phyloP scores from a whole-genome alignment of 164 flowering plant genomes.

The Cinnamomum chago region DNA sequence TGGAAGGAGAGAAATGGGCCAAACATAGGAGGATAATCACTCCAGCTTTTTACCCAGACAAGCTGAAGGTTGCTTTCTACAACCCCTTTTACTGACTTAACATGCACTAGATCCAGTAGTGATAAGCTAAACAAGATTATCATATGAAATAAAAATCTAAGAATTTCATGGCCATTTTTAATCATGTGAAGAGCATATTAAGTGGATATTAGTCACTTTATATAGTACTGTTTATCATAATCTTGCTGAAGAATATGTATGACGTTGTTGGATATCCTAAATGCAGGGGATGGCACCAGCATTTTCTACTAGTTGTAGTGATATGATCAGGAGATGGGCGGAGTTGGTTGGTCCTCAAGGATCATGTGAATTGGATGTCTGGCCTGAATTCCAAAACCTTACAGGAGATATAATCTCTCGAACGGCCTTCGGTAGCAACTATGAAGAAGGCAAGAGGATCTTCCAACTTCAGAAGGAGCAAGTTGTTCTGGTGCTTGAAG shows the following conservation, averaged over 20 bases:
- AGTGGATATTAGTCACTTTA: too few relatives aligned
- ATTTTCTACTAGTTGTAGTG: slow-evolving; percentile 13
- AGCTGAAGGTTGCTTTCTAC: slow-evolving; percentile 19
- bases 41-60: slow-evolving; percentile 14
- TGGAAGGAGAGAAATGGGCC: slow-evolving; percentile 16
- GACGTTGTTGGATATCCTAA: neutral
- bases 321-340: slow-evolving; percentile 20
- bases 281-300: slow-evolving; percentile 25
- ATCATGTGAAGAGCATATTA: too few relatives aligned
- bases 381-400: slow-evolving; percentile 16
- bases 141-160: neutral
- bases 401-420: slow-evolving; percentile 18
- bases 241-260: neutral
- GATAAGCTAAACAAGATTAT: neutral
- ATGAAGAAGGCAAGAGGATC: slow-evolving; percentile 18
- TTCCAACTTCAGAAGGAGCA: slow-evolving; percentile 27
- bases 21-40: slow-evolving; percentile 10
- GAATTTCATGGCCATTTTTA: neutral
- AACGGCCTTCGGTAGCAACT: slow-evolving; percentile 23
- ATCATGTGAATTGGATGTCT: slow-evolving; percentile 21
- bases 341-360: slow-evolving; percentile 6
- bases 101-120: neutral
- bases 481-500: slow-evolving; percentile 6
- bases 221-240: neutral
- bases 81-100: neutral